Evolutionary conservation across 495 filamentous ascomycete genomes (phyloP).

Genomic region (Neurospora intermedia): DNA sequence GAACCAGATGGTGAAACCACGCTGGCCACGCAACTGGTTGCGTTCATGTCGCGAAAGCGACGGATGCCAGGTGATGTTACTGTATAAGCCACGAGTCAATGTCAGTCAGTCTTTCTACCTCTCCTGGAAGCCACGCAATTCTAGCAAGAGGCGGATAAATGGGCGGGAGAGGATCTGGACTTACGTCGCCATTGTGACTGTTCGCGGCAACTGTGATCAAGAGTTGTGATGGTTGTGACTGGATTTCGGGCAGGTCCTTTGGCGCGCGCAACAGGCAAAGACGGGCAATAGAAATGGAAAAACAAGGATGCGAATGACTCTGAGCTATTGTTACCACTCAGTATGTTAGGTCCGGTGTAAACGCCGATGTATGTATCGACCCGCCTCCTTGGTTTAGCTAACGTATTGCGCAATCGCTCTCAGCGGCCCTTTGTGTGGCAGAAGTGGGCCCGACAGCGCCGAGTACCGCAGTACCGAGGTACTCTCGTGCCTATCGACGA

Average conservation of each 20-base stretch:
- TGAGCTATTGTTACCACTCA: neutral
- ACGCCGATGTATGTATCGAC: neutral
- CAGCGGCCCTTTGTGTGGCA: neutral
- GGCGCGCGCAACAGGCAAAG: neutral
- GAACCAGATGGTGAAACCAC: slow-evolving; percentile 93
- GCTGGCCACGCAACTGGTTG: slow-evolving; percentile 65
- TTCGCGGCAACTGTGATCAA: neutral
- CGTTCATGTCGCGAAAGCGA: slow-evolving; percentile 80
- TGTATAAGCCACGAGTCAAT: slow-evolving; percentile 22
- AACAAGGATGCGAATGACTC: neutral
- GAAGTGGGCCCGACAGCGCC: neutral
- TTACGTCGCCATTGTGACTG: slow-evolving; percentile 10
- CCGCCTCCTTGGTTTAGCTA: neutral
- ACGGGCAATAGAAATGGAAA: neutral
- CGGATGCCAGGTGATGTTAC: slow-evolving; percentile 98
- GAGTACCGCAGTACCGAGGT: neutral
- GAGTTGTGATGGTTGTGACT: neutral
- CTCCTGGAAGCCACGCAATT: neutral
- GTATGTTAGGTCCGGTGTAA: neutral
- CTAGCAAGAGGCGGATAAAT: neutral
- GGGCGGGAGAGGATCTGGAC: neutral
- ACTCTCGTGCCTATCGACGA: neutral
- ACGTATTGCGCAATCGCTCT: neutral
- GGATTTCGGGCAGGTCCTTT: neutral
- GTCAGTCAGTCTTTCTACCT: neutral